Percentiles rank a stretch among this genome's conserved stretches.
Conservation (phyloP, 2,329 filamentous ascomycete species). For the Fusarium piperis region DNA sequence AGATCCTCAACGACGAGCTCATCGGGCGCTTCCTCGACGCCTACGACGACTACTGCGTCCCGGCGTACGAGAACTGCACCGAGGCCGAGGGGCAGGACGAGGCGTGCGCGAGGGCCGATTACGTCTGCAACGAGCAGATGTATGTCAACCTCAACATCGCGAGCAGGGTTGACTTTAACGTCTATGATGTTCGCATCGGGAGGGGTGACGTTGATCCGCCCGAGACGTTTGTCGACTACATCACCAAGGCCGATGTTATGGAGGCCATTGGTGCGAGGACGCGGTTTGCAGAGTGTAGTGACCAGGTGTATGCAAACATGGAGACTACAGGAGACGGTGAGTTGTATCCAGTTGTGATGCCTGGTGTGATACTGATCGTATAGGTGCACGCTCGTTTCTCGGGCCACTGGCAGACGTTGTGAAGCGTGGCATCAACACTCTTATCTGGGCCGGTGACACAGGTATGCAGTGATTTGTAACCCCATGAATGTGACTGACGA, state of each 20-base stretch:
- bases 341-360: background rate
- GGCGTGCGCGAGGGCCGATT: slow-evolving; percentile 41
- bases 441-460: slow-evolving; percentile 66
- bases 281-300: slow-evolving; percentile 38
- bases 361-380: slow-evolving; percentile 8
- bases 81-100: slow-evolving; percentile 34
- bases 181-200: slow-evolving; percentile 57
- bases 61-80: slow-evolving; percentile 39
- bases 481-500: slow-evolving; percentile 1
- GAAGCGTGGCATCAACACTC: slow-evolving; percentile 56
- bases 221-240: slow-evolving; percentile 36
- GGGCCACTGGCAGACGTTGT: slow-evolving; percentile 56
- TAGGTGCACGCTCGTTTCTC: slow-evolving; percentile 56
- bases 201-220: slow-evolving; percentile 33
- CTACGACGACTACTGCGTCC: slow-evolving; percentile 41
- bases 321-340: slow-evolving; percentile 37
- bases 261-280: slow-evolving; percentile 39
- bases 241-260: slow-evolving; percentile 39
- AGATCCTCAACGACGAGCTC: slow-evolving; percentile 38
- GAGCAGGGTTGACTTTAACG: slow-evolving; percentile 49
- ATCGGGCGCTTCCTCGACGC: slow-evolving; percentile 40
- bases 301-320: slow-evolving; percentile 38
- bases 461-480: slow-evolving; percentile 34
- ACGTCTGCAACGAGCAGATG: slow-evolving; percentile 42
- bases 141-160: slow-evolving; percentile 37